Base-by-base conservation (phyloP, 1,139 yeast genomes). In the Blastobotrys malaysiensis region DNA sequence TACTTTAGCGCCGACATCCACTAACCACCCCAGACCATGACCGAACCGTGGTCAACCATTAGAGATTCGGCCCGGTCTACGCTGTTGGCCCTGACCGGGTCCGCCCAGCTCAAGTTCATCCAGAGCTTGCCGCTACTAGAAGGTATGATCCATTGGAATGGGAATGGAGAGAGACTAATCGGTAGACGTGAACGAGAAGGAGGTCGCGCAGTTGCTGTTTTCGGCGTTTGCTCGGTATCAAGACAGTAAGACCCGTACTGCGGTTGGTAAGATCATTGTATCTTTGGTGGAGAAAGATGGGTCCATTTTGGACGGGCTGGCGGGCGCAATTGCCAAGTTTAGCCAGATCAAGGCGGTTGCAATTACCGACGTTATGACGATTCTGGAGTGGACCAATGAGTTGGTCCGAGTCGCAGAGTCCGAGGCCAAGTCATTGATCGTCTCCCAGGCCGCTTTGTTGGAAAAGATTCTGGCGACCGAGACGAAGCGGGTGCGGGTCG, bases 341-440 rank as follows among this genome's bases (percentile, higher is more conserved):
- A 44, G 50, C 27, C 56, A 45, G 55, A 54, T 48, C 52, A 57
- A 45, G 52, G 55, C 36, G 22, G 53, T 80, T 45, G 86, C 91
- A 1, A 66, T 77, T 3, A 71, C 81, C 5, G 87, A 82, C 65
- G 71, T 81, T 56, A 70, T 82, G 64, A 76, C 84, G 3, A 70
- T 85, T 16, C 72, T 85, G 48, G 74, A 75, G 31, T 86, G 91
- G 90, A 11, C 11, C 46, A 52, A 20, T 56, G 62, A n/a, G 54
- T 58, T 3, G 55, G 55, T 13, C 27, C 54, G 13, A 52, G 57
- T 5, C 45, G 57, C 53, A 3, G 52, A 54, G 18, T n/a, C 53
- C 9, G 55, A 54, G n/a, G 50, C 55, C 13, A 52, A 54, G 50
- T 56, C 58, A 27, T 60, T 58, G 46, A 59, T 60, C 36, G 53